Conservation (phyloP, 129 eudicot genomes). For the Glebionis coronaria region DNA sequence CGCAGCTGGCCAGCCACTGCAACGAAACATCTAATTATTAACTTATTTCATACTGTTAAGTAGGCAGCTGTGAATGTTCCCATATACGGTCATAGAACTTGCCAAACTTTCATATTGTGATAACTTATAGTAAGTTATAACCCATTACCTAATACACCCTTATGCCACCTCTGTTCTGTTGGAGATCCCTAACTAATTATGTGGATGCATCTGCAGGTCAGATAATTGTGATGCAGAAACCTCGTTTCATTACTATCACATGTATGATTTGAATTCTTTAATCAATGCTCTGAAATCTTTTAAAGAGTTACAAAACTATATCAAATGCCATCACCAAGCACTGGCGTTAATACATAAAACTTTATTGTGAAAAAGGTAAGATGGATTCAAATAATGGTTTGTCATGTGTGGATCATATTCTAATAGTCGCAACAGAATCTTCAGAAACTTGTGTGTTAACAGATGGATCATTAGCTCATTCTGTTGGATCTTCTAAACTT, state of each 20-base stretch:
- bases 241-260: constrained; percentile 53
- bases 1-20: too few species aligned
- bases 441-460: background rate
- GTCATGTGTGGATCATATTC: constrained; percentile 4
- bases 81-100: too few species aligned
- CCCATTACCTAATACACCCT: background rate
- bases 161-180: background rate
- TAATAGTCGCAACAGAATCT: constrained; percentile 6
- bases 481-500: constrained; percentile 53
- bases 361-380: constrained; percentile 37
- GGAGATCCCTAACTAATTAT: constrained; percentile 14
- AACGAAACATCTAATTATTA: too few species aligned
- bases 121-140: too few species aligned
- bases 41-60: too few species aligned
- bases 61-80: too few species aligned
- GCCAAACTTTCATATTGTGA: too few species aligned
- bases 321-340: constrained; percentile 51
- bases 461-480: constrained; percentile 13
- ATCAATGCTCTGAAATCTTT: constrained; percentile 46
- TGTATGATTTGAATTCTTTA: constrained; percentile 49
- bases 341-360: constrained; percentile 37
- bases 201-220: constrained; percentile 54
- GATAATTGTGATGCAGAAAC: constrained; percentile 47
- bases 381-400: constrained; percentile 29
- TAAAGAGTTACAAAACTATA: constrained; percentile 38